These are phyloP conservation scores for Lactarius sanguifluus DNA, from an alignment of 768 basidiomycete species.

Conservation along the genomic window DNA sequence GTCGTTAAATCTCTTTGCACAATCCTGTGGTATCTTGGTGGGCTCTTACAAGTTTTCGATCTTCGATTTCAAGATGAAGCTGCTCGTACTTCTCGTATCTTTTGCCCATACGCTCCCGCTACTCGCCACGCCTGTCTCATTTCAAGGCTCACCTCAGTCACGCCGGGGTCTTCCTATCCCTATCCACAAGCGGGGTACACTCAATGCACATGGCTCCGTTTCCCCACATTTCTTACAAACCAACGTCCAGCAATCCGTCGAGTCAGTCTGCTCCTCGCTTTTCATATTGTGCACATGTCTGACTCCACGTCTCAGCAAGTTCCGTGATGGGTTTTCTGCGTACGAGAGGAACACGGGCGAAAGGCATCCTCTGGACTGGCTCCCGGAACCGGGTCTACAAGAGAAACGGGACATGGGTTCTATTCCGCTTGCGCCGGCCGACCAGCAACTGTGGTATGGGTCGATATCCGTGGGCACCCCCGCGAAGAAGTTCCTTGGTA, in stretches of 20 bases:
- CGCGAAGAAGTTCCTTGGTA: conserved; percentile 44
- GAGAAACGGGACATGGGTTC: conserved; percentile 36
- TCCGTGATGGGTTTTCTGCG: conserved; percentile 42
- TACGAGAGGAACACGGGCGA: conserved; percentile 47
- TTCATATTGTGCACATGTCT: background rate
- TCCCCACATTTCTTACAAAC: background rate
- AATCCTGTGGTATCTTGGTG: background rate
- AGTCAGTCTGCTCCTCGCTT: background rate
- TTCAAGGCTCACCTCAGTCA: background rate
- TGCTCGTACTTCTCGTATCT: conserved; percentile 2
- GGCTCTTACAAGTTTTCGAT: background rate
- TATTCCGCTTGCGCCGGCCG: conserved; percentile 40
- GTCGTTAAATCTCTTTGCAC: background rate
- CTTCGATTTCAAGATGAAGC: background rate
- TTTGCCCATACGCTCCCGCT: background rate
- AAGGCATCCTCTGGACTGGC: conserved; percentile 38
- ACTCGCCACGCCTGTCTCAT: background rate
- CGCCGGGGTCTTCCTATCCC: background rate
- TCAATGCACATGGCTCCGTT: background rate
- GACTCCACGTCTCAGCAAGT: conserved; percentile 39
- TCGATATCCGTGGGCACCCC: conserved; percentile 50
- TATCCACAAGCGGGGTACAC: background rate
- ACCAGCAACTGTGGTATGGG: conserved; percentile 46
- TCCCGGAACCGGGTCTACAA: conserved; percentile 9
- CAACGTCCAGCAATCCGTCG: background rate